Conservation (phyloP, 768 basidiomycete species). For the Mycena filopes region DNA sequence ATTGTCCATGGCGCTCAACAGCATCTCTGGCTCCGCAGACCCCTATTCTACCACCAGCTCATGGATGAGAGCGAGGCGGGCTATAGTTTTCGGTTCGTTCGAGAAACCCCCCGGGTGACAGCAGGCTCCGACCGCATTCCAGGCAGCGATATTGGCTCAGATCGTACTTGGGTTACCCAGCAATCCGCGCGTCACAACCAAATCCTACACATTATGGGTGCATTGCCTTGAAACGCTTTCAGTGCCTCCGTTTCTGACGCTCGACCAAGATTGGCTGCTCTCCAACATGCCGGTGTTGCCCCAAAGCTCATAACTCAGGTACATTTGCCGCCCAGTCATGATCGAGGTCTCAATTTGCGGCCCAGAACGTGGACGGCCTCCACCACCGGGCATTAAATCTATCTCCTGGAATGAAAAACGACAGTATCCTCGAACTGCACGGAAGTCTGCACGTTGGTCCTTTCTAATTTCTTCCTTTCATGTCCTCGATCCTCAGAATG, state of each 20-base stretch:
- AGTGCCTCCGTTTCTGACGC: too few relatives aligned
- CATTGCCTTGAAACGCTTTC: too few relatives aligned
- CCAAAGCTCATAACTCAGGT: constrained; percentile 82
- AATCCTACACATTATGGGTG: constrained; percentile 90
- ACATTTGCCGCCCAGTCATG: constrained; percentile 36
- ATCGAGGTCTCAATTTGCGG: not conserved
- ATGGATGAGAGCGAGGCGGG: constrained; percentile 78
- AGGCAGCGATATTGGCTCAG: constrained; percentile 93
- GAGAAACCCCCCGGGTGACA: constrained; percentile 9
- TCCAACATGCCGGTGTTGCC: constrained; percentile 75
- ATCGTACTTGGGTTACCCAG: constrained; percentile 87
- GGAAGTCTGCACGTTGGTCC: constrained; percentile 85
- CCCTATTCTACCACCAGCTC: constrained; percentile 86
- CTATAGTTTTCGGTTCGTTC: constrained; percentile 69
- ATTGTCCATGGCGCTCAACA: constrained; percentile 2
- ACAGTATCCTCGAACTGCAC: constrained; percentile 83
- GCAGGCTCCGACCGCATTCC: constrained; percentile 11
- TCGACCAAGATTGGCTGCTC: constrained; percentile 64
- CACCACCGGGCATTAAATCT: constrained; percentile 80
- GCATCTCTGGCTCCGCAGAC: constrained; percentile 46
- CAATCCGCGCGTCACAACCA: constrained; percentile 83
- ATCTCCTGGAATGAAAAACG: constrained; percentile 51
- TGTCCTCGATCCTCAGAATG: constrained; percentile 5
- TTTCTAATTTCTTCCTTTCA: not conserved
- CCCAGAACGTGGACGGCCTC: constrained; percentile 90